These are phyloP conservation scores for Lachnellula suecica DNA, from an alignment of 2,329 filamentous ascomycete species.

Conservation along the genomic window DNA sequence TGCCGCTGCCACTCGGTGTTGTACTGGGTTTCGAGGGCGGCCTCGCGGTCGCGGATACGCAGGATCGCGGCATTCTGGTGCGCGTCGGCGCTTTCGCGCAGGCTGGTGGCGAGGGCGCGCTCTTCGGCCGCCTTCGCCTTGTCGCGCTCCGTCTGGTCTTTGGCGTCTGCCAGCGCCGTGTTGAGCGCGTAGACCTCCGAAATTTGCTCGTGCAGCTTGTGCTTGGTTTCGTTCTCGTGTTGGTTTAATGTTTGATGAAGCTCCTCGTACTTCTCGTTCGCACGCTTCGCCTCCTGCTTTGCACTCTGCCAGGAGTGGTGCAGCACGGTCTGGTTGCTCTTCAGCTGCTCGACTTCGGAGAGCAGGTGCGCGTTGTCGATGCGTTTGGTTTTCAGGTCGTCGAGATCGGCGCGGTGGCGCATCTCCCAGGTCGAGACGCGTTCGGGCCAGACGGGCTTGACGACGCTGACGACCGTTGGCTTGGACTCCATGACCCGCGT, in stretches of 20 bases:
- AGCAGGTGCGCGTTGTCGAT: background rate
- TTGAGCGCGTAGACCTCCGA: background rate
- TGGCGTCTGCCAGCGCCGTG: background rate
- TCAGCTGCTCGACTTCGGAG: constrained; percentile 1
- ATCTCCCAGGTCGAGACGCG: constrained; percentile 26
- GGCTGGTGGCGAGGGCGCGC: background rate
- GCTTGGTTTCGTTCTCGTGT: background rate
- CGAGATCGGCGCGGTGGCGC: constrained; percentile 20
- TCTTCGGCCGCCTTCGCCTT: background rate
- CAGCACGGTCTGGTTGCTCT: constrained; percentile 3
- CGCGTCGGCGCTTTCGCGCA: background rate
- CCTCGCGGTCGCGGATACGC: background rate
- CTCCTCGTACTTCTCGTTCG: background rate
- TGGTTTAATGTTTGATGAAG: background rate
- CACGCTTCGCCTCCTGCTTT: background rate
- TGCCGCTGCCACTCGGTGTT: background rate
- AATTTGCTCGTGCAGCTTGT: background rate
- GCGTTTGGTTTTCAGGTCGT: constrained; percentile 12
- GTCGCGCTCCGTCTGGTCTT: background rate
- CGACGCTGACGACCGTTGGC: constrained; percentile 38
- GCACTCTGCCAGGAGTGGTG: background rate
- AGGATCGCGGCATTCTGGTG: background rate
- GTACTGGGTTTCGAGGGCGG: background rate
- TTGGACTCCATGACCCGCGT: constrained; percentile 46
- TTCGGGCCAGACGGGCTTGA: constrained; percentile 31